A percentile compares a stretch with the other conserved stretches of the same genome.
Conservation (phyloP, 2,329 filamentous ascomycete species). For the Coniochaeta prunicola region DNA sequence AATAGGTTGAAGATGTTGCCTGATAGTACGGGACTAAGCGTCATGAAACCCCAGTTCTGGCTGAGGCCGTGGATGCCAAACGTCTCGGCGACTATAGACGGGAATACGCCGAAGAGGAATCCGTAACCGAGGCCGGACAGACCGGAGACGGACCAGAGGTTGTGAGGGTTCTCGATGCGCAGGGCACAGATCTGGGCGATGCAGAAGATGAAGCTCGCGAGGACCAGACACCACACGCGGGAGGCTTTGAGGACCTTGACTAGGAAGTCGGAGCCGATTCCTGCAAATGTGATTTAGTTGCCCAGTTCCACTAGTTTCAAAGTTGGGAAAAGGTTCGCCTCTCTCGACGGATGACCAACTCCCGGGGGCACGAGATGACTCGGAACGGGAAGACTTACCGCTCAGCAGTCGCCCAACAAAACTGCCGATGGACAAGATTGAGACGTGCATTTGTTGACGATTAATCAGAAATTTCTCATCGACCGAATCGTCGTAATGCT, state of each 20-base stretch:
- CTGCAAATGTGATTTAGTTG: slow-evolving; percentile 18
- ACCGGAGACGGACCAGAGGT: slow-evolving; percentile 70
- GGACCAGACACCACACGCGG: slow-evolving; percentile 84
- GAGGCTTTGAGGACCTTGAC: slow-evolving; percentile 74
- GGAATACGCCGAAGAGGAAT: slow-evolving; percentile 89
- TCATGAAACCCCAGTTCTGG: slow-evolving; percentile 97
- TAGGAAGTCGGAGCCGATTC: slow-evolving; percentile 85
- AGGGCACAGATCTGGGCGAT: slow-evolving; percentile 72
- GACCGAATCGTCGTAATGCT: slow-evolving; percentile 68
- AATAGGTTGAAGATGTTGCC: slow-evolving; percentile 91
- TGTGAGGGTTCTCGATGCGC: slow-evolving; percentile 66
- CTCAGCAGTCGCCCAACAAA: slow-evolving; percentile 75
- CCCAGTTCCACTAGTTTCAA: not conserved
- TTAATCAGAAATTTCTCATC: slow-evolving; percentile 68
- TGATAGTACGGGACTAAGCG: slow-evolving; percentile 75
- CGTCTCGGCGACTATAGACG: slow-evolving; percentile 79
- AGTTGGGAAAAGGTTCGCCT: too few relatives aligned
- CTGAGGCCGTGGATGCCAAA: slow-evolving; percentile 86
- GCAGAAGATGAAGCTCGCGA: slow-evolving; percentile 71
- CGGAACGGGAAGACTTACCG: slow-evolving; percentile 43
- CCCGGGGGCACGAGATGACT: not conserved
- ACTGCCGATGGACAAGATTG: slow-evolving; percentile 82
- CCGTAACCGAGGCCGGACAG: slow-evolving; percentile 87
- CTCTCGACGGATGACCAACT: slow-evolving; percentile 18
- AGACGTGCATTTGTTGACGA: slow-evolving; percentile 86